phyloP scores from a whole-genome alignment of 106 monocot genomes.

The Vanilla planifolia region DNA sequence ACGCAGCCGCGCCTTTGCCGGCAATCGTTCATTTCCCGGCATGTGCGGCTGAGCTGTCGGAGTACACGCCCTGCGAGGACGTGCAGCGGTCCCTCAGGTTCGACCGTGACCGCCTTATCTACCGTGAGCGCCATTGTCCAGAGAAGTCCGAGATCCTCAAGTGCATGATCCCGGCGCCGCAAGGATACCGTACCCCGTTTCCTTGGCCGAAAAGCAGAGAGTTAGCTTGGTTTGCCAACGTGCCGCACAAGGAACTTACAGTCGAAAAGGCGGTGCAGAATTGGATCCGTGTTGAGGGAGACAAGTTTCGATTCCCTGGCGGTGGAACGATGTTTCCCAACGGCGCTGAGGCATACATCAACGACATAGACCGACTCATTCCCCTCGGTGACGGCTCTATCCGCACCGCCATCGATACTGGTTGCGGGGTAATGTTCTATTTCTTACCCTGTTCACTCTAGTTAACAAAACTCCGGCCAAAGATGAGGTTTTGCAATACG shows the following conservation, averaged over 20 bases:
- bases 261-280: constrained; percentile 87
- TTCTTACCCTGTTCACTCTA: background rate
- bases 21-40: constrained; percentile 14
- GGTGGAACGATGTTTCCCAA: constrained; percentile 84
- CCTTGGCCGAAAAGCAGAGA: constrained; percentile 60
- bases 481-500: no score
- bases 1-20: background rate
- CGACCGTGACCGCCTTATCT: constrained; percentile 35
- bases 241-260: constrained; percentile 77
- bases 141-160: constrained; percentile 34
- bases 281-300: constrained; percentile 70
- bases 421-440: constrained; percentile 58
- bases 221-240: constrained; percentile 64
- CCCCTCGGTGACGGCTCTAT: constrained; percentile 54
- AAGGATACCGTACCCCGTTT: constrained; percentile 50
- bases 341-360: constrained; percentile 76
- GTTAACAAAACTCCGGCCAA: no score
- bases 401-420: constrained; percentile 75
- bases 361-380: constrained; percentile 55
- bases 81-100: constrained; percentile 36
- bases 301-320: constrained; percentile 80
- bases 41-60: constrained; percentile 41
- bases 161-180: constrained; percentile 57
- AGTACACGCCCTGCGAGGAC: constrained; percentile 83
- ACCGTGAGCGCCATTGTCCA: constrained; percentile 68